Evolutionary conservation across 768 basidiomycete genomes (phyloP).

Genomic region (Boletus reticulatus): DNA sequence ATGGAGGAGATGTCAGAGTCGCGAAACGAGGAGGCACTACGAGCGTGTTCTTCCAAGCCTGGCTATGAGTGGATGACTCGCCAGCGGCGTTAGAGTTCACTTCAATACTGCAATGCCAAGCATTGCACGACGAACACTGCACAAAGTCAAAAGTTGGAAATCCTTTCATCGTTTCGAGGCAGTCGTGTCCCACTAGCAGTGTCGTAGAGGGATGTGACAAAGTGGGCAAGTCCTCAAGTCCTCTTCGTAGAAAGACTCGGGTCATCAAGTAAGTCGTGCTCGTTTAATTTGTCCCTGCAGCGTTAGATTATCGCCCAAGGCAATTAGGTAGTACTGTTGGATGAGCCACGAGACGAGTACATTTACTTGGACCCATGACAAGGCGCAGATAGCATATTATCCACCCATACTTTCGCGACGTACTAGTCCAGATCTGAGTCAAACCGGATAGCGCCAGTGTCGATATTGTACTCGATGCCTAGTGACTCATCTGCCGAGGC

Average conservation of each 20-base stretch:
- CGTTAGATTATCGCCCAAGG: not conserved
- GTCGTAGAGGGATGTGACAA: not conserved
- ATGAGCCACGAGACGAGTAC: no score
- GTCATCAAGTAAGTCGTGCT: not conserved
- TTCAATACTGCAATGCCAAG: not conserved
- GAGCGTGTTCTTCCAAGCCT: not conserved
- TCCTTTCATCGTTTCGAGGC: not conserved
- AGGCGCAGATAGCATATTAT: not conserved
- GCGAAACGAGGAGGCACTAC: no score
- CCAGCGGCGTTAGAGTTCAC: no score
- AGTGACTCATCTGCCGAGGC: no score
- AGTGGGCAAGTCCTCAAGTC: slow-evolving; percentile 5
- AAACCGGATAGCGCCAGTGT: no score
- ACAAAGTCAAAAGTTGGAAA: not conserved
- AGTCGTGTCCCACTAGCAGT: not conserved
- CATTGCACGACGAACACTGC: not conserved
- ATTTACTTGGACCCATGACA: slow-evolving; percentile 2
- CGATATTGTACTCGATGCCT: no score
- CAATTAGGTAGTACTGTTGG: no score
- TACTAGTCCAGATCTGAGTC: no score
- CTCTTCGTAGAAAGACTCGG: not conserved
- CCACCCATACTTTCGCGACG: not conserved
- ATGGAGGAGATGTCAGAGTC: no score
- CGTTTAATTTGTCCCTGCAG: no score
- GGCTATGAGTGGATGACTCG: not conserved